Evolutionary conservation across 345 rosid genomes (phyloP).

Genomic region (Linum trigynum): DNA sequence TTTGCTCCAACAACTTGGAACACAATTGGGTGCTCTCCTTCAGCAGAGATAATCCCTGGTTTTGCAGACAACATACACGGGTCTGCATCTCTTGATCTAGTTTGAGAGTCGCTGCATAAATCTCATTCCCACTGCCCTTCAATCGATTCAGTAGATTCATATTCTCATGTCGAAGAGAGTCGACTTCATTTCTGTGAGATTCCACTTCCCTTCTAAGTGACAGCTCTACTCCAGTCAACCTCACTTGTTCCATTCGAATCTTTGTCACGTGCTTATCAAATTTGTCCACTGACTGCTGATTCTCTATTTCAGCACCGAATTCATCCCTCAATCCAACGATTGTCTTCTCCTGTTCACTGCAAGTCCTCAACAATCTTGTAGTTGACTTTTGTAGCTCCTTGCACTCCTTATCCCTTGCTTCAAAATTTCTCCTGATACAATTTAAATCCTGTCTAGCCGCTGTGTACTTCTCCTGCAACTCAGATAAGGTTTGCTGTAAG

Average conservation of each 20-base stretch:
- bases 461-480: slow-evolving; percentile 41
- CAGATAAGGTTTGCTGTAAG: slow-evolving; percentile 40
- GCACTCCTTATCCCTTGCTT: slow-evolving; percentile 86
- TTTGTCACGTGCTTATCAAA: slow-evolving; percentile 37
- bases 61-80: slow-evolving; percentile 59
- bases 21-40: slow-evolving; percentile 50
- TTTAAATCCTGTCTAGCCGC: slow-evolving; percentile 44
- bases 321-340: slow-evolving; percentile 66
- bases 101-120: slow-evolving; percentile 44
- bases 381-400: slow-evolving; percentile 75
- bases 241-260: slow-evolving; percentile 71
- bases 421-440: slow-evolving; percentile 53
- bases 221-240: slow-evolving; percentile 77
- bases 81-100: slow-evolving; percentile 63
- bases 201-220: slow-evolving; percentile 68
- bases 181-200: slow-evolving; percentile 50
- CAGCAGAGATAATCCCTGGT: slow-evolving; percentile 61
- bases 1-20: slow-evolving; percentile 53
- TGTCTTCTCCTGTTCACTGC: slow-evolving; percentile 81
- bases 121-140: slow-evolving; percentile 48
- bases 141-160: slow-evolving; percentile 63
- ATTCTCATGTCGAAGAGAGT: slow-evolving; percentile 80
- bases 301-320: slow-evolving; percentile 35
- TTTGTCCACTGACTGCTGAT: slow-evolving; percentile 35
- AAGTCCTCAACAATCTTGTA: slow-evolving; percentile 53